Evolutionary conservation across 2,329 filamentous ascomycete genomes (phyloP).

Genomic region (Dactylellina leptospora): DNA sequence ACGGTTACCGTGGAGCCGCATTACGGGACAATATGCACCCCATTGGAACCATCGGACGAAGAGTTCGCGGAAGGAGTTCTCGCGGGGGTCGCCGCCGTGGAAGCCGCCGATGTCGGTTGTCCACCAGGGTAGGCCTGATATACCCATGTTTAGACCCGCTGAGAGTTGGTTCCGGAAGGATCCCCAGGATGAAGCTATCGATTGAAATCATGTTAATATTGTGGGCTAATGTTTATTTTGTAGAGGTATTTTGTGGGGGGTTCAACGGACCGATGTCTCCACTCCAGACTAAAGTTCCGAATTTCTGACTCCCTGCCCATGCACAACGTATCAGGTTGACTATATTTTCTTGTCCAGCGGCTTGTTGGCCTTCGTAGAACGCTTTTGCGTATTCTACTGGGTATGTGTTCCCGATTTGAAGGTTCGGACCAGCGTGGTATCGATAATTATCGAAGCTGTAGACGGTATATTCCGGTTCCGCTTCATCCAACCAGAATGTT

Average conservation of each 20-base stretch:
- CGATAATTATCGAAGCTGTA: slow-evolving; percentile 1
- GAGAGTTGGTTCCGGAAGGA: not conserved
- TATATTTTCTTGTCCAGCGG: not conserved
- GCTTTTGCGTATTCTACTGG: not conserved
- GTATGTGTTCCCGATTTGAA: slow-evolving; percentile 1
- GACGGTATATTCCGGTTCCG: not conserved
- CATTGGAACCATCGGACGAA: slow-evolving; percentile 3
- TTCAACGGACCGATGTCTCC: not conserved
- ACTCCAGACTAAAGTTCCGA: not conserved
- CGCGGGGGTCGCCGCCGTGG: not conserved
- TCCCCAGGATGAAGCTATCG: not conserved
- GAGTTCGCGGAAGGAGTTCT: not conserved
- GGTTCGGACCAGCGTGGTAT: not conserved
- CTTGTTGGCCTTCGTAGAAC: not conserved
- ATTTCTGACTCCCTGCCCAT: not conserved
- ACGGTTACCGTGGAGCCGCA: not conserved
- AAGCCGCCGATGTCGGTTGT: not conserved
- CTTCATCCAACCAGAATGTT: slow-evolving; percentile 1
- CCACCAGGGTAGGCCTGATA: not conserved
- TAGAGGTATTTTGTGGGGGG: not conserved
- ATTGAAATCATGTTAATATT: not conserved
- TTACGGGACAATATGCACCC: not conserved
- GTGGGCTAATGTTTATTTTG: not conserved
- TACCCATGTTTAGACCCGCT: not conserved
- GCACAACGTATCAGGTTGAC: slow-evolving; percentile 2